A percentile compares a stretch with the other conserved stretches of the same genome.
These are phyloP conservation scores for Penicillium cosmopolitanum DNA, from an alignment of 495 filamentous ascomycete species.

Conservation along the genomic window DNA sequence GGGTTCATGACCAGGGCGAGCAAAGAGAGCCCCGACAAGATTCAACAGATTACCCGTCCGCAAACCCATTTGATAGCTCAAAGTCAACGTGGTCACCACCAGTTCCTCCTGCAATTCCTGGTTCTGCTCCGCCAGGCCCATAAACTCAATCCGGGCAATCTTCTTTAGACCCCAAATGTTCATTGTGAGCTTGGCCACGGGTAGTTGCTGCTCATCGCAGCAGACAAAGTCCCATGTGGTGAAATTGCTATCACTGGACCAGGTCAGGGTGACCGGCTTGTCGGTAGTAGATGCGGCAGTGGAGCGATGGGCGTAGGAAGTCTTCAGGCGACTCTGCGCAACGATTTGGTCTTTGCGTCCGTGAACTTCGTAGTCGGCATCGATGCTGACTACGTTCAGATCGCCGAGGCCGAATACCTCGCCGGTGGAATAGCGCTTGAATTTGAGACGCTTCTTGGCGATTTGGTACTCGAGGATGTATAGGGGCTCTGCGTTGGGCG, in stretches of 20 bases:
- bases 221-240: slow-evolving; percentile 43
- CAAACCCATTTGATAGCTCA: slow-evolving; percentile 34
- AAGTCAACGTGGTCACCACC: slow-evolving; percentile 34
- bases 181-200: slow-evolving; percentile 32
- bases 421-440: background rate
- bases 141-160: slow-evolving; percentile 35
- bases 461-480: slow-evolving; percentile 27
- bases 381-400: slow-evolving; percentile 32
- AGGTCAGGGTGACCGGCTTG: slow-evolving; percentile 33
- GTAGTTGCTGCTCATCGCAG: slow-evolving; percentile 32
- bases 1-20: slow-evolving; percentile 18
- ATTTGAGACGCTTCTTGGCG: background rate
- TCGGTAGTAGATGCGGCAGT: slow-evolving; percentile 22
- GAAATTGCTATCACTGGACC: slow-evolving; percentile 32
- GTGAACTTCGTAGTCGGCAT: slow-evolving; percentile 32
- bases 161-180: slow-evolving; percentile 34
- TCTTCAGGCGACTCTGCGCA: slow-evolving; percentile 35
- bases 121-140: slow-evolving; percentile 24
- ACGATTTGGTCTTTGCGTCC: slow-evolving; percentile 27
- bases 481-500: slow-evolving; percentile 14
- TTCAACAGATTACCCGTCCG: slow-evolving; percentile 28
- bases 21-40: slow-evolving; percentile 31
- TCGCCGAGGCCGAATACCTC: slow-evolving; percentile 27
- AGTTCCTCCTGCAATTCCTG: slow-evolving; percentile 36
- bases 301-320: slow-evolving; percentile 37